phyloP scores from a whole-genome alignment of 148 eudicot species.

The Spergularia bocconei region DNA sequence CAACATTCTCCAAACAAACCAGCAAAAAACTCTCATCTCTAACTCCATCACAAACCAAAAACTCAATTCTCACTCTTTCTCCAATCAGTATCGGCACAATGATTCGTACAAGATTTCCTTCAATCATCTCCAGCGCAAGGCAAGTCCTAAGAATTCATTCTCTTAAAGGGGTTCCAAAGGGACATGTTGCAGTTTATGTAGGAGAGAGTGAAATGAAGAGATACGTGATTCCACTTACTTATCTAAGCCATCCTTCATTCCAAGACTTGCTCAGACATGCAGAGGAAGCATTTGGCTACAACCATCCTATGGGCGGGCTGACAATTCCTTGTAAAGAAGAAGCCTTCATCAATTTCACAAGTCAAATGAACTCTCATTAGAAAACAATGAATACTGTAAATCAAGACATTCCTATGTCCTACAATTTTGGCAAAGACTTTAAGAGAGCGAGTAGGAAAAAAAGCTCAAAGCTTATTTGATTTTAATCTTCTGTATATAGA shows the following conservation, averaged over 20 bases:
- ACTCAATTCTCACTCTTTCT: background rate
- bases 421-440: constrained; percentile 10
- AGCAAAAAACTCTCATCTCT: constrained; percentile 1
- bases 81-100: constrained; percentile 10
- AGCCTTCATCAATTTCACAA: constrained; percentile 26
- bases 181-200: constrained; percentile 52
- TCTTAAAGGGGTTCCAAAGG: constrained; percentile 38
- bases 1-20: background rate
- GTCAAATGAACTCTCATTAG: constrained; percentile 14
- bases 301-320: constrained; percentile 55
- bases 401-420: background rate
- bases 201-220: constrained; percentile 43
- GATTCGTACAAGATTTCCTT: constrained; percentile 38
- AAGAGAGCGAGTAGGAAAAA: no score
- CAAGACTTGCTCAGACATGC: constrained; percentile 43
- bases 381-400: background rate
- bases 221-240: constrained; percentile 48
- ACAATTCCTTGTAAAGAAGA: constrained; percentile 52
- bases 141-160: constrained; percentile 30
- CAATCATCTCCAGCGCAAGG: constrained; percentile 34
- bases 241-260: constrained; percentile 52
- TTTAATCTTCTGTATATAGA: background rate
- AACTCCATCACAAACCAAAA: background rate
- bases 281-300: constrained; percentile 56
- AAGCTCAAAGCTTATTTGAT: no score